Evolutionary conservation across 352 stramenopile species (phyloP), one percentile per base, ranked within the genome.

Genomic region (Pythium dissotocum): DNA sequence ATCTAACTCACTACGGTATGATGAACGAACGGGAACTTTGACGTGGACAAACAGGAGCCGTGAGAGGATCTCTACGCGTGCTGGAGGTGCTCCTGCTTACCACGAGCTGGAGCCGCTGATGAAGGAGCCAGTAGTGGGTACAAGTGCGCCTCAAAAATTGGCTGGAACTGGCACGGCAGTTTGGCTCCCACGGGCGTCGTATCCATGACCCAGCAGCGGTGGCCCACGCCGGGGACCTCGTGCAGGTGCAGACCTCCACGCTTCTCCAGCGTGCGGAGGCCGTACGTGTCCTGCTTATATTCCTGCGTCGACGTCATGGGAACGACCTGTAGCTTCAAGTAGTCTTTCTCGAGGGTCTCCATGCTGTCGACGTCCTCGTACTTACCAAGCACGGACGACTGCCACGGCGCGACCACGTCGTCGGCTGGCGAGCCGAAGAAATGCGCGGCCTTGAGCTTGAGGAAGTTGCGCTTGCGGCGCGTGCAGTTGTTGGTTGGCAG

Each of bases 61-160:
- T 24, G 21, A 24, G 21, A 24, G 21, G 21, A 24, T 38, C 33
- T 38, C 33, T 38, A 38, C 33, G 33, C 33, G 33, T 38, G 33
- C 33, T 38, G 33, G 33, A 38, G 33, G 33, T 9, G 33, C 9
- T 9, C 33, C 33, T 38, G 5, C 33, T 38, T 24, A 24, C 21
- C 21, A 24, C 21, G 21, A 24, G 21, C 21, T 24, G 21, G 21
- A 24, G 21, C 21, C 21, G 21, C 21, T 24, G 21, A 24, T 24
- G 21, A 24, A 24, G 21, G 21, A 24, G 21, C 21, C 21, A 24
- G n/a, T 28, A 66, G 13, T 9, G 58, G 56, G 30, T 56, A 54
- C 10, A 87, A 48, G 60, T 78, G 44, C 33, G 73, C 38, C 54
- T 84, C 70, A 35, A 80, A 87, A n/a, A 87, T 63, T 3, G 52